Evolutionary conservation across 139 green algal species (phyloP).

Genomic region (Marvania coccoides): DNA sequence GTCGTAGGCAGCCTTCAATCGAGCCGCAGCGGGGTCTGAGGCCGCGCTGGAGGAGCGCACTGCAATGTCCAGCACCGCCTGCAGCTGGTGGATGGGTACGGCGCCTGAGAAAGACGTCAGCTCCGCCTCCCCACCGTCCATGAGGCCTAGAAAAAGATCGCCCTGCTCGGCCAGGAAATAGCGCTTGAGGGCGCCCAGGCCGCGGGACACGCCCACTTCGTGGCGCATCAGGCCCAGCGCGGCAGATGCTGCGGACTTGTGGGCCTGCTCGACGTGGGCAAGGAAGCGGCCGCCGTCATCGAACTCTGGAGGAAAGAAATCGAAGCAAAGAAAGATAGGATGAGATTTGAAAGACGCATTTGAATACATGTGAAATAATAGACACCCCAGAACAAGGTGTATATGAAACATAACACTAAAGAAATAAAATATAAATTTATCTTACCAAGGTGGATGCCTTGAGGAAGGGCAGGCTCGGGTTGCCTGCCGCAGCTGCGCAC

Average conservation of each 20-base stretch:
- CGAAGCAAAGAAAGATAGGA: neutral
- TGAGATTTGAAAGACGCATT: neutral
- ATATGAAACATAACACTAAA: too few relatives aligned
- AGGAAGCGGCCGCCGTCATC: slow-evolving; percentile 32
- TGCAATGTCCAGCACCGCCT: slow-evolving; percentile 72
- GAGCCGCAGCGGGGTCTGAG: slow-evolving; percentile 51
- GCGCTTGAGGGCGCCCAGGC: slow-evolving; percentile 74
- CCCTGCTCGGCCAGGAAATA: slow-evolving; percentile 89
- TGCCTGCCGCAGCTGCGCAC: slow-evolving; percentile 62
- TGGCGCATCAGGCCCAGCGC: slow-evolving; percentile 58
- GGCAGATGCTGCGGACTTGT: slow-evolving; percentile 36
- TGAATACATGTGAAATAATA: too few relatives aligned
- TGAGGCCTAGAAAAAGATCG: slow-evolving; percentile 73
- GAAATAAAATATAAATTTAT: too few relatives aligned
- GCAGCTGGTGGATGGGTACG: slow-evolving; percentile 64
- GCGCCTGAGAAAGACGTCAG: slow-evolving; percentile 39
- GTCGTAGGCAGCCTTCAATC: slow-evolving; percentile 59
- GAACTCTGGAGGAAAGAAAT: slow-evolving; percentile 20
- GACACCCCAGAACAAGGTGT: too few relatives aligned
- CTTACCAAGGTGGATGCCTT: slow-evolving; percentile 23
- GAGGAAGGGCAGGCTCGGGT: slow-evolving; percentile 27
- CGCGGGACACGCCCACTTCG: slow-evolving; percentile 29
- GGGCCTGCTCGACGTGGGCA: slow-evolving; percentile 35
- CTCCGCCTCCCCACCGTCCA: slow-evolving; percentile 73
- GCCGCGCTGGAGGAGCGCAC: slow-evolving; percentile 44